A percentile compares a stretch with the other conserved stretches of the same genome.
Evolutionary conservation across 2,329 filamentous ascomycete genomes (phyloP).

Genomic region (Penicillium sp.): DNA sequence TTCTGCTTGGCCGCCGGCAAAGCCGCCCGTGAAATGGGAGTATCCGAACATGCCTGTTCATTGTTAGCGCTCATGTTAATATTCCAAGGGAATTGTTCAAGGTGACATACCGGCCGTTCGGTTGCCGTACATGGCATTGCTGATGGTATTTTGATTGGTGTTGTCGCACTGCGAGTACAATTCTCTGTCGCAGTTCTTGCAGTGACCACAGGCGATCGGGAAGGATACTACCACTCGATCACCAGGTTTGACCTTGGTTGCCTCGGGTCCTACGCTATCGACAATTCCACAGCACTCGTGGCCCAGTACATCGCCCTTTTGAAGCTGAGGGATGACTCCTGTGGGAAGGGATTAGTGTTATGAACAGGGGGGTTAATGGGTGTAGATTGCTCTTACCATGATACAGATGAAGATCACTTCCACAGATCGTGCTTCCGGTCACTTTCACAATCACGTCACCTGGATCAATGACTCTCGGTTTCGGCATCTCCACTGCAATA

Average conservation of each 20-base stretch:
- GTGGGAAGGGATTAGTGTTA: neutral
- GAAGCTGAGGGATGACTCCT: conserved; percentile 62
- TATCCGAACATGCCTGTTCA: neutral
- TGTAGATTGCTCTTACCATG: conserved; percentile 41
- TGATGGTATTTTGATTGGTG: conserved; percentile 75
- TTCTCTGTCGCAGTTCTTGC: conserved; percentile 80
- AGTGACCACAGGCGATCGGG: conserved; percentile 73
- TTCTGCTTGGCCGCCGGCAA: neutral
- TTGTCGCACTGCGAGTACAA: conserved; percentile 79
- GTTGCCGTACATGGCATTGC: conserved; percentile 78
- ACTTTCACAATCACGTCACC: conserved; percentile 81
- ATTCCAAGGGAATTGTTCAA: neutral
- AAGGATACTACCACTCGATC: conserved; percentile 82
- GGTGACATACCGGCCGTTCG: conserved; percentile 67
- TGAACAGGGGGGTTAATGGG: neutral
- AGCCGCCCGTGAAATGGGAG: neutral
- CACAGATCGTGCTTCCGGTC: conserved; percentile 69
- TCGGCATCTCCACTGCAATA: conserved; percentile 64
- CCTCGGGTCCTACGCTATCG: conserved; percentile 61
- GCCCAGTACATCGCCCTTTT: conserved; percentile 71
- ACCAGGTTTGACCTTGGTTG: conserved; percentile 63
- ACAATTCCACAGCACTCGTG: conserved; percentile 62
- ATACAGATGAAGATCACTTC: conserved; percentile 63
- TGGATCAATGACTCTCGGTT: conserved; percentile 74
- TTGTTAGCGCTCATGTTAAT: neutral